Base-by-base conservation (phyloP, 305 asterid genomes). In the Fraxinus sp. region DNA sequence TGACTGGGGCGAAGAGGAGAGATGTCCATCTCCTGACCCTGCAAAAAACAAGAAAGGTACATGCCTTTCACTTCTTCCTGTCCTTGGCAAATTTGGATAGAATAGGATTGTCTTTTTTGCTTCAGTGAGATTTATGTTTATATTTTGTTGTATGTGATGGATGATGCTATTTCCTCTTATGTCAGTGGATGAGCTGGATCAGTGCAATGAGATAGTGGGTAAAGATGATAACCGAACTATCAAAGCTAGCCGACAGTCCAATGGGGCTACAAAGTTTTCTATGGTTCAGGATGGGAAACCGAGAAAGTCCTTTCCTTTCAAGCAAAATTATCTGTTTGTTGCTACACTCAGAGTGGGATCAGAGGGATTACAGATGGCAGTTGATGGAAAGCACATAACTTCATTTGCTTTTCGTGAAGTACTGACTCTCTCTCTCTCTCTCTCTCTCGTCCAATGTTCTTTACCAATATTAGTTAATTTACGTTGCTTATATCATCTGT, bases 1-100 rank as follows among this genome's bases (percentile, higher is more conserved):
- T 88, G 98, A 94, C 85, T 96, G 98, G 99, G 99, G 98, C 66
- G 95, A 91, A 26, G 99, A 96, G 89, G 94, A 93, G 83, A 95
- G 99, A 4, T 96, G 99, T 84, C 99, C 99, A 5, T 85, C 91
- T 79, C 90, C 94, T 37, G 86, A 88, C 4, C 89, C 84, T 22
- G 95, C 89, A 83, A 90, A 90, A 81, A 90, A 79, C 73, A 94
- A 90, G 86, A 94, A 90, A 88, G 98, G 98, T 93, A 88, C 1
- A 20, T 73, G 72, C 22, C 62, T 44, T 2, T 73, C 18, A n/a
- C 57, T 3, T 59, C 16, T 57, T 8, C 35, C n/a, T 26, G 18
- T 77, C 79, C 32, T 41, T 10, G 52, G 16, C n/a, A 62, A 44
- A 32, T 81, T 62, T 62, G 26, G 18, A 26, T 18, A n/a, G 44